Conservation (phyloP, 176 grass and related monocot genomes). For the Aegilops tauschii region DNA sequence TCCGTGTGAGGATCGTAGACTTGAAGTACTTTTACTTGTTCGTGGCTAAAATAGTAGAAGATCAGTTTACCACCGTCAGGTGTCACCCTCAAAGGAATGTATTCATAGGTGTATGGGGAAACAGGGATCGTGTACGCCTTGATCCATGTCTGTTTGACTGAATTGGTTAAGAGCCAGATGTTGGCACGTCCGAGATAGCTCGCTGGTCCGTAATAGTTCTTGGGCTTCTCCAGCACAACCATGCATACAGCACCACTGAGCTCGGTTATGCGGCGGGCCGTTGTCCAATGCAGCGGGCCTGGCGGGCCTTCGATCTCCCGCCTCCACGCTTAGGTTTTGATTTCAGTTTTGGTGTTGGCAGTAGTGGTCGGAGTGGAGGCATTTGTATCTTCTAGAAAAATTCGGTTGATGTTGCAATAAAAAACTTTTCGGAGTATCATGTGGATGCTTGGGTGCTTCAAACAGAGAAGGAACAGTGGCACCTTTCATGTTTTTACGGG, state of each 20-base stretch:
- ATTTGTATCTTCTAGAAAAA: too few relatives aligned
- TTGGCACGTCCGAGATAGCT: background rate
- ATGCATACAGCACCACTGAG: background rate
- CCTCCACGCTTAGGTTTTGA: background rate
- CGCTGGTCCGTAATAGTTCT: too few relatives aligned
- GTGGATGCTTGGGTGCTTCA: too few relatives aligned
- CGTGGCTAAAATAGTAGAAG: background rate
- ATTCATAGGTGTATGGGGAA: background rate
- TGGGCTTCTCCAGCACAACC: background rate
- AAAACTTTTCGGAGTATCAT: too few relatives aligned
- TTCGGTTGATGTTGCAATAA: too few relatives aligned
- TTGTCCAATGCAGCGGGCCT: too few relatives aligned
- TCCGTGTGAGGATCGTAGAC: background rate
- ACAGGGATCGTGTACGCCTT: background rate
- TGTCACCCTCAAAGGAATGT: background rate
- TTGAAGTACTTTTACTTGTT: background rate
- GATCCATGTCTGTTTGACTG: background rate
- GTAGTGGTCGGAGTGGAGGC: too few relatives aligned
- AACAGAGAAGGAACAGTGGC: too few relatives aligned
- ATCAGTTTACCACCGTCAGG: background rate
- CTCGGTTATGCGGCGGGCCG: background rate
- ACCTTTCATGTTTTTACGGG: too few relatives aligned
- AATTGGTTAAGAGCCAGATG: background rate
- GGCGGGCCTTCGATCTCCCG: background rate
- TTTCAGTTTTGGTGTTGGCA: too few relatives aligned